phyloP scores from a whole-genome alignment of 1,284 basidiomycete species.

The Macrocystidia cucumis region DNA sequence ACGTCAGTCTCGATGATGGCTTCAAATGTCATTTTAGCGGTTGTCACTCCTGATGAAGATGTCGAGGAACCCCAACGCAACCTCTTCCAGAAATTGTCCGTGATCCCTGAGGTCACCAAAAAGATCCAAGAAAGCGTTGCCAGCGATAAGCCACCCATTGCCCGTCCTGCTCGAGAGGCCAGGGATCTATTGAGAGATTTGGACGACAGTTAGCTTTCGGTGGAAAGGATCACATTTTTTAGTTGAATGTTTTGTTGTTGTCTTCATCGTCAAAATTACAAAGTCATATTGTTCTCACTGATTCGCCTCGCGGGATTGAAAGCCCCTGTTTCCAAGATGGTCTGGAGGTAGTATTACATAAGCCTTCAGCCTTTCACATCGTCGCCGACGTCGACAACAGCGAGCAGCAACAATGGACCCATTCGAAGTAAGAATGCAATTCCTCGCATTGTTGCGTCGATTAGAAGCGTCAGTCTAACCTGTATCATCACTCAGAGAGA shows the following conservation, averaged over 20 bases:
- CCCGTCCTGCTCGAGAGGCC: constrained; percentile 81
- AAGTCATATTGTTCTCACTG: too few relatives aligned
- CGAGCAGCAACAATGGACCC: too few relatives aligned
- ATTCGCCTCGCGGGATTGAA: too few relatives aligned
- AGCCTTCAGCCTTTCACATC: too few relatives aligned
- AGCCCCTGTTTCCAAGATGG: too few relatives aligned
- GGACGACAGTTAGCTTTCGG: too few relatives aligned
- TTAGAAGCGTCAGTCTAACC: constrained; percentile 68
- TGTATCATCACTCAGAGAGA: constrained; percentile 5
- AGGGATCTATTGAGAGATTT: constrained; percentile 60
- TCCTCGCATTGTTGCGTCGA: constrained; percentile 63
- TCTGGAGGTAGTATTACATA: too few relatives aligned
- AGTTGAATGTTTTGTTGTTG: too few relatives aligned
- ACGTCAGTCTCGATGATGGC: constrained; percentile 57
- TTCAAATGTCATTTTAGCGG: constrained; percentile 59
- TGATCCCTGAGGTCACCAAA: constrained; percentile 60
- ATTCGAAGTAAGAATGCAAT: constrained; percentile 87
- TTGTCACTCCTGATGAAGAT: constrained; percentile 45
- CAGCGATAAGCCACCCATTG: constrained; percentile 68
- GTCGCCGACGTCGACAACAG: too few relatives aligned
- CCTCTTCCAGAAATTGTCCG: constrained; percentile 59
- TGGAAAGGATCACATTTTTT: too few relatives aligned
- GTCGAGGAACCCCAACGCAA: constrained; percentile 26
- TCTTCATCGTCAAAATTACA: too few relatives aligned
- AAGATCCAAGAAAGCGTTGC: constrained; percentile 69